These are phyloP conservation scores for Colletotrichum filicis DNA, from an alignment of 2,329 filamentous ascomycete species.

Conservation along the genomic window DNA sequence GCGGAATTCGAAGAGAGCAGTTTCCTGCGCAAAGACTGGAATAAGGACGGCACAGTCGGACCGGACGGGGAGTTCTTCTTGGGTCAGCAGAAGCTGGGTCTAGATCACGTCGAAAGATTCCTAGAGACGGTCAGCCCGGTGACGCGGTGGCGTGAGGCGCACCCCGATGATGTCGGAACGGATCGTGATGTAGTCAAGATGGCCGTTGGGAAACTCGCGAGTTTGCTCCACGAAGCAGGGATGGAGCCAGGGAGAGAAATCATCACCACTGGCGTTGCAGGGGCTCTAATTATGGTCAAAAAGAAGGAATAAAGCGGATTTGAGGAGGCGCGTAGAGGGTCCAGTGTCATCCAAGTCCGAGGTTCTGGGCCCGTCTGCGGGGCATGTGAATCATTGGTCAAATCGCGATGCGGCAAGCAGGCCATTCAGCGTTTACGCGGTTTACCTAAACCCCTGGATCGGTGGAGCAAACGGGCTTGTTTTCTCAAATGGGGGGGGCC, in stretches of 20 bases:
- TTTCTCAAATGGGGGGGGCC: too few species aligned
- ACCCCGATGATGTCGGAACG: conserved; percentile 52
- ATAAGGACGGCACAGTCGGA: conserved; percentile 38
- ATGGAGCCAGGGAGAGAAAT: conserved; percentile 47
- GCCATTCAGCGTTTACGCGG: too few species aligned
- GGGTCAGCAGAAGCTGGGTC: conserved; percentile 34
- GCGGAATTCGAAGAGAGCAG: conserved; percentile 50
- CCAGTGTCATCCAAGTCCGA: not conserved
- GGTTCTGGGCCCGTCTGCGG: not conserved
- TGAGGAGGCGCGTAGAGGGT: not conserved
- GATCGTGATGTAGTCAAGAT: conserved; percentile 50
- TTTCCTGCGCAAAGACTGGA: conserved; percentile 57
- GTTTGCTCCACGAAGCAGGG: conserved; percentile 45
- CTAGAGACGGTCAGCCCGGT: conserved; percentile 52
- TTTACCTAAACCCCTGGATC: not conserved
- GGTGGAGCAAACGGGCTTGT: not conserved
- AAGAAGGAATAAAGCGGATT: conserved; percentile 36
- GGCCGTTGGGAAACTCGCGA: conserved; percentile 42
- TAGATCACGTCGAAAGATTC: conserved; percentile 50
- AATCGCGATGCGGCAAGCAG: not conserved
- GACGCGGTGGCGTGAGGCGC: conserved; percentile 56
- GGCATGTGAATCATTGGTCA: not conserved
- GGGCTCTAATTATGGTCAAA: conserved; percentile 44
- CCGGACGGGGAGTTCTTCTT: conserved; percentile 43
- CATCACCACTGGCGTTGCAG: conserved; percentile 39